These are phyloP conservation scores for Beauveria sp. DNA, from an alignment of 2,329 filamentous ascomycete genomes.

Conservation along the genomic window DNA sequence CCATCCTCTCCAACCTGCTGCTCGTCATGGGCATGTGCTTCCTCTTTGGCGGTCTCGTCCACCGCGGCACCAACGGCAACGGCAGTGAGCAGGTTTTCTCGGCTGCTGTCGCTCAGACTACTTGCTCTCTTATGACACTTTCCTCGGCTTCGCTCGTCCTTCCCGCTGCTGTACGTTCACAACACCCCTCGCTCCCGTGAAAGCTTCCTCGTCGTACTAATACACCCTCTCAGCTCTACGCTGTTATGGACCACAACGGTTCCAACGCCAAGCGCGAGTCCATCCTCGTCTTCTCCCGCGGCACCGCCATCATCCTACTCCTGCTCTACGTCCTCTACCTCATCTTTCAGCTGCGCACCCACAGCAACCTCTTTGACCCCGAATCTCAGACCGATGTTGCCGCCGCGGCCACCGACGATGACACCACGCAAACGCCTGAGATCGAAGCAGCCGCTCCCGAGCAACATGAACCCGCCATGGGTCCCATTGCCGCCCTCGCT, in stretches of 20 bases:
- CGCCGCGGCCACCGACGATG: slow-evolving; percentile 32
- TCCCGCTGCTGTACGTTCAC: slow-evolving; percentile 53
- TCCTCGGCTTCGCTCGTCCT: slow-evolving; percentile 73
- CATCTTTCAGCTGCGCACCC: slow-evolving; percentile 69
- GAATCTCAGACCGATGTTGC: slow-evolving; percentile 25
- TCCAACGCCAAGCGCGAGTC: slow-evolving; percentile 40
- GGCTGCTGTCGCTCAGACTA: slow-evolving; percentile 70
- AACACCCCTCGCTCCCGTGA: background rate
- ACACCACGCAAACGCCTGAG: slow-evolving; percentile 38
- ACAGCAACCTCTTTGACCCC: slow-evolving; percentile 62
- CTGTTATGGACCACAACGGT: slow-evolving; percentile 45
- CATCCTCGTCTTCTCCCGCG: slow-evolving; percentile 65
- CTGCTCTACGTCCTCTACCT: slow-evolving; percentile 70
- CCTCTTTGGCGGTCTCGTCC: slow-evolving; percentile 63
- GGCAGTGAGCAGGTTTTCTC: slow-evolving; percentile 66
- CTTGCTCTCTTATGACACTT: slow-evolving; percentile 65
- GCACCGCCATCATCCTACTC: slow-evolving; percentile 68
- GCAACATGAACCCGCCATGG: slow-evolving; percentile 44
- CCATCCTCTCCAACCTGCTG: slow-evolving; percentile 88
- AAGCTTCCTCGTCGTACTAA: background rate
- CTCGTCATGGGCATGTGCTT: slow-evolving; percentile 80
- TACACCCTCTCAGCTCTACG: slow-evolving; percentile 46
- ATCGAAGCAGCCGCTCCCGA: slow-evolving; percentile 17
- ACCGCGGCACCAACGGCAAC: slow-evolving; percentile 47
- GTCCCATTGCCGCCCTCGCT: slow-evolving; percentile 54